Base-by-base conservation (phyloP, 768 basidiomycete genomes). In the Tylopilus intermedius region DNA sequence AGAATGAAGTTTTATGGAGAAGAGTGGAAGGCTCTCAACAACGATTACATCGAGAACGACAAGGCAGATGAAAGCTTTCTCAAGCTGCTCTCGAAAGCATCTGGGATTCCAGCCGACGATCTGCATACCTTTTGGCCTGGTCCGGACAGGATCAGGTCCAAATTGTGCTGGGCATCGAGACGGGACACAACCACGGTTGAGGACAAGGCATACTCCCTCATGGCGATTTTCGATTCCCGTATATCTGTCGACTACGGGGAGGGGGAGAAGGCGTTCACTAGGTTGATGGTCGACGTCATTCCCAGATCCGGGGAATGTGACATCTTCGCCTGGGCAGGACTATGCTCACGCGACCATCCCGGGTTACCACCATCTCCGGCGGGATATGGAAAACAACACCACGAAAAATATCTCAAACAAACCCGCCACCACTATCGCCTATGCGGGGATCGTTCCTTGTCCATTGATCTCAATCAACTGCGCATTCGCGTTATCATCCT, bases 1-100 rank as follows among this genome's bases (percentile, higher is more conserved):
- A 55, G 59, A 38, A 54, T 58, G 46, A 63, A 63, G 41, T 63
- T 65, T 9, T 65, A 65, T 15, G 62, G 62, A 24, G 35, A 2
- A 22, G 45, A 22, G 5, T 65, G 62, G 62, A 47, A 45, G 18
- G 38, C 60, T 0, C 57, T 63, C 6, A 58, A 62, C 22, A 51
- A 56, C 11, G 51, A 46, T n/a, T 22, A 45, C 29, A 11, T 47
- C 4, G 63, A 63, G 3, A 63, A 63, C 5, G 62, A 63, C 46
- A 65, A 62, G 49, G 62, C 63, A n/a, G 63, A 63, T 18, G 26
- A 15, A 8, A 21, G 0, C 5, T 62, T 63, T 42, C 54, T 64
- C 0, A 10, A 35, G 11, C 18, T 30, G 18, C 59, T 63, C 24
- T 62, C 59, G 5, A 10, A 40, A 3, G 59, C 50, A 7, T 56